These are phyloP conservation scores for Glycine soja DNA, from an alignment of 306 rosid genomes.

Conservation along the genomic window DNA sequence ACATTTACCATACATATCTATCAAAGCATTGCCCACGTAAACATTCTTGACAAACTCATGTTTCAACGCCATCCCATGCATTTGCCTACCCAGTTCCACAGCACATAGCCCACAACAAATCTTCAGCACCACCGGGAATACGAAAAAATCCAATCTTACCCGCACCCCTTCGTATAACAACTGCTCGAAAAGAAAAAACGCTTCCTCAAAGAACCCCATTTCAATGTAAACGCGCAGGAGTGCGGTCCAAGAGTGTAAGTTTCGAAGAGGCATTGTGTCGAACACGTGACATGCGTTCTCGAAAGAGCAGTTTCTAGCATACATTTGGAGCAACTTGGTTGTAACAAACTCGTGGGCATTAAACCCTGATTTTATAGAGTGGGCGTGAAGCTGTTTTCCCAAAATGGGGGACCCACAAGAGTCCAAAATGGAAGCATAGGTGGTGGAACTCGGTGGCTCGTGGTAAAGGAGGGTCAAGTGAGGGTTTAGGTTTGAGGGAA, in stretches of 20 bases:
- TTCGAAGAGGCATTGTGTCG: slow-evolving; percentile 58
- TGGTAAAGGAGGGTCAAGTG: background rate
- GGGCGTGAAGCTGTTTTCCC: slow-evolving; percentile 62
- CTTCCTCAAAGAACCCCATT: slow-evolving; percentile 50
- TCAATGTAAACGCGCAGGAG: slow-evolving; percentile 50
- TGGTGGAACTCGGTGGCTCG: slow-evolving; percentile 46
- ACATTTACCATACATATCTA: slow-evolving; percentile 68
- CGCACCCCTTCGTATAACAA: slow-evolving; percentile 38
- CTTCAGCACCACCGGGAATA: slow-evolving; percentile 59
- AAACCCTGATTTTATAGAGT: slow-evolving; percentile 54
- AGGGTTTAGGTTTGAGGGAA: slow-evolving; percentile 29
- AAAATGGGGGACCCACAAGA: slow-evolving; percentile 50
- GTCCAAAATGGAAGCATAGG: slow-evolving; percentile 54
- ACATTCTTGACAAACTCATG: slow-evolving; percentile 46
- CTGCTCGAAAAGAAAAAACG: slow-evolving; percentile 38
- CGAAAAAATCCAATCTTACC: slow-evolving; percentile 48
- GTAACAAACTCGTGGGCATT: slow-evolving; percentile 48
- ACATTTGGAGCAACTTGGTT: slow-evolving; percentile 66
- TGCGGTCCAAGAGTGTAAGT: slow-evolving; percentile 60
- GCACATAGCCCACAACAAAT: slow-evolving; percentile 55
- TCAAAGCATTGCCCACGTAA: slow-evolving; percentile 61
- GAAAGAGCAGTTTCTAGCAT: slow-evolving; percentile 45
- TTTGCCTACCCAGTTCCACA: slow-evolving; percentile 52
- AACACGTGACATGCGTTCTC: slow-evolving; percentile 49
- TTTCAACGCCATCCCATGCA: slow-evolving; percentile 57